Conservation (phyloP, 2,329 filamentous ascomycete species). For the Cephalotrichum gorgonifer region DNA sequence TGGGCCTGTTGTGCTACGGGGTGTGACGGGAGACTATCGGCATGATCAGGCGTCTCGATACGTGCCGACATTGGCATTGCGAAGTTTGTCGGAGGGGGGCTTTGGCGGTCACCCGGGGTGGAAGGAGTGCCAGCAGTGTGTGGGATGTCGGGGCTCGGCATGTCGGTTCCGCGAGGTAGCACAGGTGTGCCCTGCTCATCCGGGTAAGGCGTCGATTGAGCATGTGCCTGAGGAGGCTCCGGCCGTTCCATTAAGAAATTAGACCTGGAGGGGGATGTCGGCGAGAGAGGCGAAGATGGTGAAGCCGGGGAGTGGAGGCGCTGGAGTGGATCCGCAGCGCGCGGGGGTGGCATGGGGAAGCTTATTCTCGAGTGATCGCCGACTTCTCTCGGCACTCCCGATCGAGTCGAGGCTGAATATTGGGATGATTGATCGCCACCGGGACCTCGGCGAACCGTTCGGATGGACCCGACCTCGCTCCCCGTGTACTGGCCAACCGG, state of each 20-base stretch:
- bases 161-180: slow-evolving; percentile 12
- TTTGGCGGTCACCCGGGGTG: not conserved
- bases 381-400: slow-evolving; percentile 11
- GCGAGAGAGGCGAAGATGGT: slow-evolving; percentile 2
- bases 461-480: slow-evolving; percentile 46
- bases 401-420: slow-evolving; percentile 30
- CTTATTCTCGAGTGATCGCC: not conserved
- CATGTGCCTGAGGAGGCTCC: not conserved
- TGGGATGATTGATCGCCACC: slow-evolving; percentile 29
- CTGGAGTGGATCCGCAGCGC: slow-evolving; percentile 7
- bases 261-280: not conserved
- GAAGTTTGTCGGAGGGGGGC: not conserved
- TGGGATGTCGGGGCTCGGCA: slow-evolving; percentile 22
- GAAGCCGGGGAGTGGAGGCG: not conserved
- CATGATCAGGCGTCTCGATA: not conserved
- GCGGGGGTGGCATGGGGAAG: slow-evolving; percentile 1
- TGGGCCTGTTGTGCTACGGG: not conserved
- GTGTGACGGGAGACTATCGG: not conserved
- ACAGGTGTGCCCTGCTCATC: slow-evolving; percentile 17
- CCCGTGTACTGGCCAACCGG: slow-evolving; percentile 45
- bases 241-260: slow-evolving; percentile 1
- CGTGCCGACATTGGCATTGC: slow-evolving; percentile 1
- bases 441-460: slow-evolving; percentile 31
- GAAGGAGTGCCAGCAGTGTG: slow-evolving; percentile 10
- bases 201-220: slow-evolving; percentile 16